Evolutionary conservation across 108 stramenopile genomes (phyloP).

Genomic region (Ochromonas danica): DNA sequence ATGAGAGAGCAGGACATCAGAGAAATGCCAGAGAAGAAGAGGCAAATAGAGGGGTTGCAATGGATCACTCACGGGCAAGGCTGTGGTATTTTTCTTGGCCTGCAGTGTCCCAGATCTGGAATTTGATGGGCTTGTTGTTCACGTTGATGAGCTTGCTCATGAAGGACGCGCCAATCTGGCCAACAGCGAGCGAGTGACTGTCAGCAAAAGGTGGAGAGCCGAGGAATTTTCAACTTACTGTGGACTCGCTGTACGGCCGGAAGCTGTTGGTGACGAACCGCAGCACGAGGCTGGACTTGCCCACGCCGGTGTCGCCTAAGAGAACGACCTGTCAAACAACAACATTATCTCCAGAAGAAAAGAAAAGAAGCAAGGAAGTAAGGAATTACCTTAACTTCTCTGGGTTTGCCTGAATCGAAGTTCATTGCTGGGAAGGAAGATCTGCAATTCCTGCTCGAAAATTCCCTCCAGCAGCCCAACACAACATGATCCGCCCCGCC

Average conservation of each 20-base stretch:
- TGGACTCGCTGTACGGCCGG: constrained; percentile 57
- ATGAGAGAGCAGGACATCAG: background rate
- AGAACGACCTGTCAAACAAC: constrained; percentile 37
- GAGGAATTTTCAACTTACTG: constrained; percentile 44
- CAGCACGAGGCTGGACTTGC: constrained; percentile 55
- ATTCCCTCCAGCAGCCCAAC: too few species aligned
- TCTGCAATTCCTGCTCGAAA: too few species aligned
- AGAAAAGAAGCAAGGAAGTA: background rate
- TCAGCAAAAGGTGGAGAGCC: too few species aligned
- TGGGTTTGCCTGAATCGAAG: too few species aligned
- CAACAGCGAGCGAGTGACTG: background rate
- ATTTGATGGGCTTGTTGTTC: constrained; percentile 52
- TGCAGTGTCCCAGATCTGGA: constrained; percentile 83
- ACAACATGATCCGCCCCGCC: too few species aligned
- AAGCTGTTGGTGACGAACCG: constrained; percentile 57
- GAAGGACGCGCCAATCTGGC: constrained; percentile 38
- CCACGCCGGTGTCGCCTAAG: constrained; percentile 51
- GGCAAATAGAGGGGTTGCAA: too few species aligned
- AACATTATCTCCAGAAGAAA: background rate
- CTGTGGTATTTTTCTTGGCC: constrained; percentile 81
- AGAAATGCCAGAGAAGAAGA: background rate
- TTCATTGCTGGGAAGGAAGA: too few species aligned
- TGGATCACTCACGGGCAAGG: constrained; percentile 56
- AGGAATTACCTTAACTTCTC: constrained; percentile 26
- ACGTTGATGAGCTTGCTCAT: constrained; percentile 56